Conservation (phyloP, 2,329 filamentous ascomycete species). For the Coleophoma eucalyptorum region DNA sequence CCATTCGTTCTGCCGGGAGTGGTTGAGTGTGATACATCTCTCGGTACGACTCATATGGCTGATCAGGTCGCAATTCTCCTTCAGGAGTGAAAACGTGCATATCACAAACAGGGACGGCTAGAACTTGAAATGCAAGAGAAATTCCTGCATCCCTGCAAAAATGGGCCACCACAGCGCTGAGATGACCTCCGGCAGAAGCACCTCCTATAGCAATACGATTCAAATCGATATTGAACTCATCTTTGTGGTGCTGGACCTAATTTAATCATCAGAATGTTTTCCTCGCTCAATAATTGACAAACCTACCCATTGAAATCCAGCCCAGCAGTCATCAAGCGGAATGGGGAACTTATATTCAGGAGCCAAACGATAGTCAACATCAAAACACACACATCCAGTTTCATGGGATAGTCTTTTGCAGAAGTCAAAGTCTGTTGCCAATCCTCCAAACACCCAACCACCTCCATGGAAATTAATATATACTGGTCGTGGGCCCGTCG, state of each 20-base stretch:
- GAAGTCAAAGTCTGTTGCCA: slow-evolving; percentile 33
- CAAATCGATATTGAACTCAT: slow-evolving; percentile 14
- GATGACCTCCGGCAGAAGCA: slow-evolving; percentile 13
- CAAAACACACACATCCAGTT: slow-evolving; percentile 35
- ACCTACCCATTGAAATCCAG: slow-evolving; percentile 36
- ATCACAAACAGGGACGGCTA: slow-evolving; percentile 13
- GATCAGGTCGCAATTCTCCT: neutral
- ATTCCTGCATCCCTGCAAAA: slow-evolving; percentile 12
- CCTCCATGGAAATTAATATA: slow-evolving; percentile 31
- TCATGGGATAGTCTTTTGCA: slow-evolving; percentile 35
- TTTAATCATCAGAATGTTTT: neutral
- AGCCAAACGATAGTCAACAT: slow-evolving; percentile 38
- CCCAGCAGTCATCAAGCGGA: slow-evolving; percentile 38
- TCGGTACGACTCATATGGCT: slow-evolving; percentile 12
- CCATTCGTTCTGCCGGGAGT: slow-evolving; percentile 12
- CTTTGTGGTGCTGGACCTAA: slow-evolving; percentile 1
- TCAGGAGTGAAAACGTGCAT: slow-evolving; percentile 3
- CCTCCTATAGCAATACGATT: slow-evolving; percentile 14
- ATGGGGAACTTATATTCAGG: slow-evolving; percentile 42
- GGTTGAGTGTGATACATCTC: slow-evolving; percentile 12
- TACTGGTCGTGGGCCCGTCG: slow-evolving; percentile 27
- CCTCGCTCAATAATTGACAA: neutral
- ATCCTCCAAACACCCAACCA: slow-evolving; percentile 37
- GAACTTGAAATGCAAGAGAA: slow-evolving; percentile 14
- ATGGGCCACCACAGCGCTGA: slow-evolving; percentile 13